A percentile compares a stretch with the other conserved stretches of the same genome.
Conservation (phyloP, 345 rosid species). For the Ceriops decandra region DNA sequence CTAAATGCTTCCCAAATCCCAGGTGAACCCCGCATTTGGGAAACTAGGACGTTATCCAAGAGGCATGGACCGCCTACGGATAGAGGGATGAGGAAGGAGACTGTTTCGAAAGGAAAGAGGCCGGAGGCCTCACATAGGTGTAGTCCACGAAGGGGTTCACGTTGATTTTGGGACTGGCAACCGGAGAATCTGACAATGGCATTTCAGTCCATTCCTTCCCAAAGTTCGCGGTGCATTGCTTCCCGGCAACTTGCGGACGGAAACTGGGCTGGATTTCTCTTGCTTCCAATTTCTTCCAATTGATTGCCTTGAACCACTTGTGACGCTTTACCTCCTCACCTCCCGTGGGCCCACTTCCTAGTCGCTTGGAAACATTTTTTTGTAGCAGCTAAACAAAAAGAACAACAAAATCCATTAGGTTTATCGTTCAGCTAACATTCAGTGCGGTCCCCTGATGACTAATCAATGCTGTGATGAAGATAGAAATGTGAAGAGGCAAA, state of each 20-base stretch:
- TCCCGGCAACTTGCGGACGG: constrained; percentile 73
- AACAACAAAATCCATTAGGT: background rate
- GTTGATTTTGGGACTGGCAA: constrained; percentile 59
- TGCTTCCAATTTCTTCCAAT: constrained; percentile 83
- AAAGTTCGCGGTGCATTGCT: constrained; percentile 79
- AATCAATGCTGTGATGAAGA: no score
- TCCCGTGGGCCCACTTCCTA: constrained; percentile 68
- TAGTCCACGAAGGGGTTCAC: constrained; percentile 66
- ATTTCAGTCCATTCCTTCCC: constrained; percentile 85
- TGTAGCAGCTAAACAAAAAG: constrained; percentile 54
- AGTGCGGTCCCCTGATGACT: no score
- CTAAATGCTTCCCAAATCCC: background rate
- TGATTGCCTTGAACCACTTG: constrained; percentile 80
- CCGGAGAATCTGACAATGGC: constrained; percentile 76
- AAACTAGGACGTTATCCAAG: no score
- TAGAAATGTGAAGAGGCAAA: background rate
- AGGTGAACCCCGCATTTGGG: no score
- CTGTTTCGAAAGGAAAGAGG: constrained; percentile 42
- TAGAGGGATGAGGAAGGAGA: background rate
- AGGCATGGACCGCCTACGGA: no score
- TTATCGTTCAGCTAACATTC: background rate
- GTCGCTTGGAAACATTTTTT: constrained; percentile 67
- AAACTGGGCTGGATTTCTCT: constrained; percentile 83
- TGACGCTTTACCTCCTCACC: constrained; percentile 67
- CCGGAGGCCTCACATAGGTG: constrained; percentile 65